Percentiles rank a stretch among this genome's conserved stretches.
Evolutionary conservation across 495 filamentous ascomycete genomes (phyloP).

Genomic region (Aspergillus campestris): DNA sequence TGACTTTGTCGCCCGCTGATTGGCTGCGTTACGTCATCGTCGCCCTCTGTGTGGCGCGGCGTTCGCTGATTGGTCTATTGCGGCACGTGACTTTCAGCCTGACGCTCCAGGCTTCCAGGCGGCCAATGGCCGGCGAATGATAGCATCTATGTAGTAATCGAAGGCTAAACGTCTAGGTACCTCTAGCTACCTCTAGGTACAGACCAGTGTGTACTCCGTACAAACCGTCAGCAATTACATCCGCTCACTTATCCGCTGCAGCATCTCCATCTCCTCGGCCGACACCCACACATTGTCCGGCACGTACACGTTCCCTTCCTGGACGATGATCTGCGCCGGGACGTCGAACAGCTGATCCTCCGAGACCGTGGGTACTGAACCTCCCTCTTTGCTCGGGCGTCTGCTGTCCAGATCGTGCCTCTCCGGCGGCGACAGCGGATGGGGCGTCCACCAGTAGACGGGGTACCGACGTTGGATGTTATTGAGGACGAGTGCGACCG

Average conservation of each 20-base stretch:
- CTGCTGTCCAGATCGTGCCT: conserved; percentile 18
- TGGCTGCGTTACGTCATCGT: conserved; percentile 26
- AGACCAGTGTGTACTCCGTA: conserved; percentile 1
- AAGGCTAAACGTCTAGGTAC: not conserved
- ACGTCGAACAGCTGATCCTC: conserved; percentile 20
- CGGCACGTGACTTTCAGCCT: conserved; percentile 10
- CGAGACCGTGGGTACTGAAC: conserved; percentile 13
- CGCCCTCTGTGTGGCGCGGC: conserved; percentile 14
- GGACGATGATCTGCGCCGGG: conserved; percentile 24
- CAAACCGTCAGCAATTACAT: conserved; percentile 8
- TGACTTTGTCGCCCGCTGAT: conserved; percentile 14
- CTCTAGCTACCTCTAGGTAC: conserved; percentile 1
- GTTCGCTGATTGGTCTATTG: conserved; percentile 19
- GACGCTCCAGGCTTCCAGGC: conserved; percentile 11
- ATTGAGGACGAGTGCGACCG: conserved; percentile 59
- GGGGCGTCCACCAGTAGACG: conserved; percentile 58
- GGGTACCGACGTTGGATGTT: conserved; percentile 73
- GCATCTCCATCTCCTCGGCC: conserved; percentile 20
- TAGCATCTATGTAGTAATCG: not conserved
- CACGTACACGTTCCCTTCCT: conserved; percentile 19
- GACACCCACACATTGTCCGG: conserved; percentile 30
- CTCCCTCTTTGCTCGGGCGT: conserved; percentile 7
- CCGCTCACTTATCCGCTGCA: conserved; percentile 27
- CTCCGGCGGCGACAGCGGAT: conserved; percentile 14
- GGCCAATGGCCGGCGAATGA: conserved; percentile 1